Base-by-base conservation (phyloP, 768 basidiomycete species). In the Mycena leptocephala region DNA sequence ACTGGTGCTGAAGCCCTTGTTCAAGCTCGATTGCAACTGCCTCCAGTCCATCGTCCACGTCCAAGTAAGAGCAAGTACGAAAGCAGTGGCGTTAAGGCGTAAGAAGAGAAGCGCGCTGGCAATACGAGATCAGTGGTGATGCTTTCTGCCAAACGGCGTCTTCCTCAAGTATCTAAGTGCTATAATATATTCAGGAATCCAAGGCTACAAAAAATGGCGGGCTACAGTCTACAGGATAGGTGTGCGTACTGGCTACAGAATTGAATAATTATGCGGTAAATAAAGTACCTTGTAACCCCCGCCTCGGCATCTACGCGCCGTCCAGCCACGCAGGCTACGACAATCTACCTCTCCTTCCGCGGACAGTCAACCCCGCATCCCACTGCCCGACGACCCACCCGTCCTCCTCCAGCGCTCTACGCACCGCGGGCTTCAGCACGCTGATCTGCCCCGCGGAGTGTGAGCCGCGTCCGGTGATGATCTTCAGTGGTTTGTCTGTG, bases 1-100 rank as follows among this genome's bases (percentile, higher is more conserved):
- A 78, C 93, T 93, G 30, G 93, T 94, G 79, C 88, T 92, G 87
- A 97, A 91, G 78, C 93, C 93, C 86, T 95, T 96, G 75, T 92
- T 89, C 77, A 96, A 33, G 76, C 92, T 91, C 10, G 94, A 88
- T 73, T 91, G 90, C 2, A 96, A 62, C 82, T 94, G 94, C 78
- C 81, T 88, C 96, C 96, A 97, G 79, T 75, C 77, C 67, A 78
- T 78, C 7, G 64, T 30, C 55, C 30, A 30, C 16, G 32, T 51
- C 8, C 18, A 51, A 51, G n/a, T 51, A 56, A 56, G 55, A 51
- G n/a, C 24, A 56, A 56, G 55, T 16, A 32, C 8, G 3, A 14
- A 56, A 28, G 26, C 5, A 6, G 28, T 30, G 55, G 55, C 22
- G 53, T 26, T 33, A 37, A 37, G 2, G n/a, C 24, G 26, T 20